Evolutionary conservation across 1,284 basidiomycete species (phyloP), one percentile per base, ranked within the genome.

Genomic region (Quambalaria eucalypti): DNA sequence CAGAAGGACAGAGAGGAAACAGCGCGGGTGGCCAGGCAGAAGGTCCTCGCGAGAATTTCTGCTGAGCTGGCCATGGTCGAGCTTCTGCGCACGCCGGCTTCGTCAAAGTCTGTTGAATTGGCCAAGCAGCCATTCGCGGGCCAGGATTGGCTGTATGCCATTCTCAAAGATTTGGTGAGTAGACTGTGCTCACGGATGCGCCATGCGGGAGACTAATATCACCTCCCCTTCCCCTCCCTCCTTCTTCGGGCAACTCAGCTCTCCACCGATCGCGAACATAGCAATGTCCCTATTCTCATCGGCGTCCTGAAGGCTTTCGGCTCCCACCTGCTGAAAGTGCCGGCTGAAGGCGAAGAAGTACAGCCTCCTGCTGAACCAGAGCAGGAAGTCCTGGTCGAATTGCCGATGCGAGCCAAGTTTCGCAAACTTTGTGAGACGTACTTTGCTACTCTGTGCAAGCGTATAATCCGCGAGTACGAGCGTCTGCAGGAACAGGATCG

Each of bases 401-500:
- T 10, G 5, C 16, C 5, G 38, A 83, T 87, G 55, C 84, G 89
- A 50, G 87, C 87, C 67, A 84, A 88, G 51, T 93, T 97, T 78
- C 87, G 86, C 76, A 85, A 87, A 64, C 87, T 96, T 81, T 90
- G 92, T 66, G 87, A 89, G 75, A 86, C 85, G 1, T 98, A 97
- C 76, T 97, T 92, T 69, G 88, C 91, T 14, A 88, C 81, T 36
- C 87, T 97, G 0, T 83, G 85, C 68, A 93, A 90, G 78, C 91
- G 93, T 68, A 81, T 97, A 14, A 81, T 89, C 55, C 86, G 88
- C 62, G 90, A 95, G 61, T 90, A 96, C 71, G 65, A 96, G 88
- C 85, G 87, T 57, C 80, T 99, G 40, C 89, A 96, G 83, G 90
- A 96, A 61, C 91, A 96, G 78, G 95, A 98, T 74, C 85, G 86